Base-by-base conservation (phyloP, 495 filamentous ascomycete species). In the Saxophila tyrrhenica region DNA sequence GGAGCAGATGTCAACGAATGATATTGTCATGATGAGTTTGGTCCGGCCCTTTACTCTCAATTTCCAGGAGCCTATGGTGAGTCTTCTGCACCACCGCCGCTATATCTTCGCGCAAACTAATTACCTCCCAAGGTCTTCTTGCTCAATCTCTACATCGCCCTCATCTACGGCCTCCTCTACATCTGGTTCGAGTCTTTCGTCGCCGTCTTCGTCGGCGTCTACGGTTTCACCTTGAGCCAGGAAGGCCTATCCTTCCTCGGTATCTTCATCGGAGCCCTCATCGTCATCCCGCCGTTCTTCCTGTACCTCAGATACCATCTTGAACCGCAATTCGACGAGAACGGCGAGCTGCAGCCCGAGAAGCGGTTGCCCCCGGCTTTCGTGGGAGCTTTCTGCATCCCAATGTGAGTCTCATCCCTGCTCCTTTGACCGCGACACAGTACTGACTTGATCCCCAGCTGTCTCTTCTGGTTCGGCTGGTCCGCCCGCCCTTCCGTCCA, bases 181-280 rank as follows among this genome's bases (percentile, higher is more conserved):
- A 70, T 75, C 59, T 81, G 71, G 69, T 79, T 81, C 65, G 78
- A 81, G 57, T 72, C 71, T 3, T 81, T 78, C 62, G 76, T 75
- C 1, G 69, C 78, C 21, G 71, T 78, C 50, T 81, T 77, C 59
- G 25, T 61, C 39, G 66, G 66, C 1, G 72, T 74, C 15, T 76
- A 76, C 62, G 62, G 64, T 54, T 78, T 80, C 64, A 69, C 69
- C 39, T 58, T 72, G 0, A 72, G 72, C 2, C 21, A 71, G 58
- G 64, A 64, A 55, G 75, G 77, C 1, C 65, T 78, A 1, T 72
- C 74, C 5, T 80, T 75, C 62, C 58, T 80, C 3, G 73, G 73
- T 23, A 72, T 78, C 50, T 62, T 79, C 7, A 54, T 78, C 11
- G 69, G 72, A 0, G 58, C 62, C 39, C 48, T 72, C 39, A 16